Conservation (phyloP, 139 green algal genomes). For the Chlorella ohadii region DNA sequence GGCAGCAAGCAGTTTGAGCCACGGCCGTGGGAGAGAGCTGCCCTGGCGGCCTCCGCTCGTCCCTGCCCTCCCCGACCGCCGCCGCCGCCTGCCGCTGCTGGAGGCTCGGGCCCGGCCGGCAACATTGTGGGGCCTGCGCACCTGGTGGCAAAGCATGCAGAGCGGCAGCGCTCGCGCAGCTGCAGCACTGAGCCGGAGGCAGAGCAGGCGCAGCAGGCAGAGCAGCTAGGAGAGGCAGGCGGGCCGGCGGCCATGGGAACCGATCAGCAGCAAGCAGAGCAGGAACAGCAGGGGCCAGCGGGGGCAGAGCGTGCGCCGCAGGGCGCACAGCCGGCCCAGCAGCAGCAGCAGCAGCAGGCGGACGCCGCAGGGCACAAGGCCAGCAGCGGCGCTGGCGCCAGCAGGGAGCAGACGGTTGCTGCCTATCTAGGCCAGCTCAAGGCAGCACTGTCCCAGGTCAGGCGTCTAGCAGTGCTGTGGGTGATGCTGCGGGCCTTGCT, state of each 20-base stretch:
- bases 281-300: background rate
- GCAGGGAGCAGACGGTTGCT: background rate
- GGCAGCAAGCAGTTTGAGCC: conserved; percentile 2
- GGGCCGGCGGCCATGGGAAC: background rate
- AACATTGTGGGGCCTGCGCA: conserved; percentile 40
- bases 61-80: background rate
- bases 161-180: conserved; percentile 29
- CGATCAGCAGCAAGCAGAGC: background rate
- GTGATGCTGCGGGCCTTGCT: background rate
- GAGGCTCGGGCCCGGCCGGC: background rate
- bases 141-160: conserved; percentile 49
- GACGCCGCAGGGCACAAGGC: no score
- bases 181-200: conserved; percentile 5
- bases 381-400: conserved; percentile 13
- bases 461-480: no score
- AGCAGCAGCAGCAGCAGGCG: no score
- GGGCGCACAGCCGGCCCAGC: no score
- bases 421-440: conserved; percentile 57
- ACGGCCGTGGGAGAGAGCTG: conserved; percentile 18
- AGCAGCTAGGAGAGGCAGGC: background rate
- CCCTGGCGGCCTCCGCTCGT: background rate
- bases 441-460: conserved; percentile 38
- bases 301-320: no score
- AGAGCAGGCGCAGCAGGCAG: conserved; percentile 27
- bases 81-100: background rate